These are phyloP conservation scores for Lolium rigidum DNA, from an alignment of 176 grass and related monocot species.

Conservation along the genomic window DNA sequence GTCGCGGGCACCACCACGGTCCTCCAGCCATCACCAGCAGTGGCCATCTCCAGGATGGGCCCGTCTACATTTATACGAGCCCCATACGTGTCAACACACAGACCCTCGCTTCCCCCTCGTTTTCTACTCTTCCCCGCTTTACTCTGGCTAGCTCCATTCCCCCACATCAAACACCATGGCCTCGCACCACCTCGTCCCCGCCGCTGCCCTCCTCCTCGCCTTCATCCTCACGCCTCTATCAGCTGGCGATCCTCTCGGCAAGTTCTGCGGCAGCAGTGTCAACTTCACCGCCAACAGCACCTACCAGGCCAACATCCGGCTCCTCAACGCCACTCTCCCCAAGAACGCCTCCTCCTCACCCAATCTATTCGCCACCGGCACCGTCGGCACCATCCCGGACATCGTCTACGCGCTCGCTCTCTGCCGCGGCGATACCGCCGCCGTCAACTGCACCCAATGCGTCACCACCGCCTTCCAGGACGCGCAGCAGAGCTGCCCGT, in stretches of 20 bases:
- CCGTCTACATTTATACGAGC: no score
- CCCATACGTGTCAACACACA: no score
- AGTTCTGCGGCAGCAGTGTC: constrained; percentile 20
- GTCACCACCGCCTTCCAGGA: constrained; percentile 23
- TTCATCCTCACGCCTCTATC: background rate
- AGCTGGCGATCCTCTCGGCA: background rate
- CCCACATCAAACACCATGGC: background rate
- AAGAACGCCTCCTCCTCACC: constrained; percentile 27
- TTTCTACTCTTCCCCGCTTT: no score
- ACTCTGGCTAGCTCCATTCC: no score
- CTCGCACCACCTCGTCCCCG: background rate
- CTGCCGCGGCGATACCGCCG: constrained; percentile 57
- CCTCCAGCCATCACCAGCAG: no score
- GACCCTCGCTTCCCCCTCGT: no score
- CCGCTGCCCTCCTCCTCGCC: background rate
- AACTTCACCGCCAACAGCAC: constrained; percentile 57
- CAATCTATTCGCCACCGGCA: constrained; percentile 35
- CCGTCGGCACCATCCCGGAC: constrained; percentile 17
- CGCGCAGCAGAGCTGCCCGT: constrained; percentile 37
- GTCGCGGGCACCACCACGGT: no score
- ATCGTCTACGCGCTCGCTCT: constrained; percentile 48
- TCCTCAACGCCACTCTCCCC: constrained; percentile 45
- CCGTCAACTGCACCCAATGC: constrained; percentile 37
- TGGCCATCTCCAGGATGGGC: no score
- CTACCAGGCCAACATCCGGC: constrained; percentile 49